phyloP scores from a whole-genome alignment of 2,329 filamentous ascomycete species.

The Samsoniella hepiali region DNA sequence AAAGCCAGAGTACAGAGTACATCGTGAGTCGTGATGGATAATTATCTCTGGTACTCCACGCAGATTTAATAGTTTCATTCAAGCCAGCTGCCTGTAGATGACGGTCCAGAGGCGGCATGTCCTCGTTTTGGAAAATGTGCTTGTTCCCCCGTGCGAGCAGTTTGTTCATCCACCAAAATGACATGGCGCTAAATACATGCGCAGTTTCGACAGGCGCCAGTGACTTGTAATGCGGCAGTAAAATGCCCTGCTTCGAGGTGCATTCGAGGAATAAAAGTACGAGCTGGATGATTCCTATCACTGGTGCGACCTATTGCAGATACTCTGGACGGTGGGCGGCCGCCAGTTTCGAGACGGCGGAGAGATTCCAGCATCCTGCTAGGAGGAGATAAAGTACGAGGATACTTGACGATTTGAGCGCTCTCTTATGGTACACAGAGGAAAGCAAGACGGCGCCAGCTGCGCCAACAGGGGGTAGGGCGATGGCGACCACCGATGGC shows the following conservation, averaged over 20 bases:
- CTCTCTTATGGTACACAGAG: background rate
- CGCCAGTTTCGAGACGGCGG: background rate
- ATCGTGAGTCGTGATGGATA: background rate
- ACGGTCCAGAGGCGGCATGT: conserved; percentile 12
- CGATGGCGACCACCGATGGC: background rate
- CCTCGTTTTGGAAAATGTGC: conserved; percentile 5
- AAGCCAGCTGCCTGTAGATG: background rate
- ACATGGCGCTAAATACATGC: background rate
- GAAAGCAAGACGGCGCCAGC: background rate
- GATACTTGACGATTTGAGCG: background rate
- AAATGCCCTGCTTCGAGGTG: background rate
- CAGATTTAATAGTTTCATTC: background rate
- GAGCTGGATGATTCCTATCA: background rate
- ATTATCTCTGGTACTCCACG: conserved; percentile 8
- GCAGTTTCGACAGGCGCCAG: conserved; percentile 11
- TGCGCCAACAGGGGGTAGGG: background rate
- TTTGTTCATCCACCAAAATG: conserved; percentile 17
- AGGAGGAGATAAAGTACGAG: conserved; percentile 9
- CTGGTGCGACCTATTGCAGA: background rate
- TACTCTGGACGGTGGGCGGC: background rate
- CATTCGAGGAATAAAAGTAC: conserved; percentile 9
- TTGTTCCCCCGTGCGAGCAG: conserved; percentile 12
- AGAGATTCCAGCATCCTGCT: conserved; percentile 1
- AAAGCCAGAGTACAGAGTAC: too few relatives aligned
- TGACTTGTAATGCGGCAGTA: background rate